phyloP scores from a whole-genome alignment of 352 stramenopile genomes.

The Pythium sukuiense region DNA sequence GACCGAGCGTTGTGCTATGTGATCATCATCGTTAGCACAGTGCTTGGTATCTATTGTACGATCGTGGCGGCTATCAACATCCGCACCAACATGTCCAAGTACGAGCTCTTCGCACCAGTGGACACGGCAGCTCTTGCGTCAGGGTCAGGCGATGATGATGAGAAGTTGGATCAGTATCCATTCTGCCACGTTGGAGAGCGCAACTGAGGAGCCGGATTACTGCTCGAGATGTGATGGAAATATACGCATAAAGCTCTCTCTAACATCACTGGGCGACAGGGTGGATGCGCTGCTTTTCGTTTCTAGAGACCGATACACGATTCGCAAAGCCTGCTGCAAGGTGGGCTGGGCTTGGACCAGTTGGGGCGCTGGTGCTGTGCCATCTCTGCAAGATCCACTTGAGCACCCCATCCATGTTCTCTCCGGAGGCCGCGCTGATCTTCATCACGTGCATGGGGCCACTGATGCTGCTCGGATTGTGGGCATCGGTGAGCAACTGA shows the following conservation, averaged over 20 bases:
- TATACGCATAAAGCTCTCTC: neutral
- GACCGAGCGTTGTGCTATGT: constrained; percentile 52
- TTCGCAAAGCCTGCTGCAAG: constrained; percentile 5
- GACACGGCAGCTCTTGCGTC: constrained; percentile 17
- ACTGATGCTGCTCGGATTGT: constrained; percentile 26
- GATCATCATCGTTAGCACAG: constrained; percentile 48
- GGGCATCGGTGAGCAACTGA: constrained; percentile 34
- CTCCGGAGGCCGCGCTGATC: constrained; percentile 52
- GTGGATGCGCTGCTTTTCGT: constrained; percentile 33
- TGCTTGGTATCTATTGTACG: constrained; percentile 61
- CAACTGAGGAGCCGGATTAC: constrained; percentile 35
- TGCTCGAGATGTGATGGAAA: neutral
- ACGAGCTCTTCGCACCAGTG: constrained; percentile 44
- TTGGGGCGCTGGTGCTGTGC: constrained; percentile 14
- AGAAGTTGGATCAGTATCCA: constrained; percentile 43
- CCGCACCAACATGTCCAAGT: constrained; percentile 45
- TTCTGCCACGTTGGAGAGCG: constrained; percentile 63
- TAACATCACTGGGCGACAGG: constrained; percentile 28
- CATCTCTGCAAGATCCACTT: constrained; percentile 51
- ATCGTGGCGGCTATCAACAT: constrained; percentile 53
- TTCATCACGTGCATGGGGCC: constrained; percentile 55
- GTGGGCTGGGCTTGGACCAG: constrained; percentile 15
- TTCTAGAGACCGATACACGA: constrained; percentile 21
- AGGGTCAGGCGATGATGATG: constrained; percentile 6
- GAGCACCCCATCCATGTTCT: constrained; percentile 58